A percentile compares a stretch with the other conserved stretches of the same genome.
These are phyloP conservation scores for Bromus sterilis DNA, from an alignment of 176 grass and related monocot genomes.

Conservation along the genomic window DNA sequence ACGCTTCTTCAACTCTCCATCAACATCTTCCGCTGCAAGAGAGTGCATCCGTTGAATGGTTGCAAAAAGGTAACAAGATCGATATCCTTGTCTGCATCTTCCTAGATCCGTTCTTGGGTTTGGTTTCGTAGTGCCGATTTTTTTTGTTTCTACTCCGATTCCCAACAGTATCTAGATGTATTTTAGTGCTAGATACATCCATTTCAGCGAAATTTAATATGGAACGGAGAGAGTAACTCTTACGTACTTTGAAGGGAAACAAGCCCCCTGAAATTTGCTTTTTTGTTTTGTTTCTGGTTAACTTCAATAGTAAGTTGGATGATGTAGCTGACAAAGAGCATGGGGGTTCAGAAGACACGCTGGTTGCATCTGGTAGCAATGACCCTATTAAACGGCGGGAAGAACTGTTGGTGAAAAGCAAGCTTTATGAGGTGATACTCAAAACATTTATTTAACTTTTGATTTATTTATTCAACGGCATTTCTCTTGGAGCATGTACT, in stretches of 20 bases:
- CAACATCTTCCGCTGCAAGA: too few relatives aligned
- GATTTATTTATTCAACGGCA: neutral
- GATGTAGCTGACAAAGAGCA: conserved; percentile 23
- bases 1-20: too few relatives aligned
- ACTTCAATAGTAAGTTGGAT: conserved; percentile 14
- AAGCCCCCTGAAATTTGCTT: neutral
- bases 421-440: conserved; percentile 65
- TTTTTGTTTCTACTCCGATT: too few relatives aligned
- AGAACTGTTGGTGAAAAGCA: conserved; percentile 77
- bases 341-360: neutral
- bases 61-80: too few relatives aligned
- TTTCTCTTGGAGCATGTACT: neutral
- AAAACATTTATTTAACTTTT: neutral
- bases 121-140: too few relatives aligned
- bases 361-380: conserved; percentile 48
- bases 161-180: too few relatives aligned
- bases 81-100: too few relatives aligned
- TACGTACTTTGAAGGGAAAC: neutral
- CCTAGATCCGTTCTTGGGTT: too few relatives aligned
- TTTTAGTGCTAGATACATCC: too few relatives aligned
- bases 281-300: conserved; percentile 7
- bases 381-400: conserved; percentile 59
- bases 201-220: too few relatives aligned
- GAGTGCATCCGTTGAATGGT: too few relatives aligned
- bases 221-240: too few relatives aligned